Percentiles rank a stretch among this genome's conserved stretches.
Conservation (phyloP, 768 basidiomycete species). For the Dictyophora rubrovolvata region DNA sequence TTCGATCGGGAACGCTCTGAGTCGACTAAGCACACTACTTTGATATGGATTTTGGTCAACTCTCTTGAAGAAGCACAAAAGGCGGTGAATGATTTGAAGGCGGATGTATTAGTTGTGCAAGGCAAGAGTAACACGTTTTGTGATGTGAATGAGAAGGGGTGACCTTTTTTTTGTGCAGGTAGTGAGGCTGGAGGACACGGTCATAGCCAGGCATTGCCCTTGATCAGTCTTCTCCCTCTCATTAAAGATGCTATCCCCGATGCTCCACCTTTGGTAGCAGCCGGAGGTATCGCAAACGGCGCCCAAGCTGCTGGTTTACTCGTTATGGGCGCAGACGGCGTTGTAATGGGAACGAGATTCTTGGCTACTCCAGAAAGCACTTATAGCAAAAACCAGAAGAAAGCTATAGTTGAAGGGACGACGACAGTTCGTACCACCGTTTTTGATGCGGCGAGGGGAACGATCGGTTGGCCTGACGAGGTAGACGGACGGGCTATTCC, state of each 20-base stretch:
- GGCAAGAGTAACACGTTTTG: constrained; percentile 28
- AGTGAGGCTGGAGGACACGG: constrained; percentile 79
- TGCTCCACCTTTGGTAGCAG: constrained; percentile 46
- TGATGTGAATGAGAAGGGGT: not conserved
- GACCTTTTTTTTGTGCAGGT: constrained; percentile 31
- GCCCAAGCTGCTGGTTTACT: constrained; percentile 56
- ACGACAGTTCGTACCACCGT: constrained; percentile 49
- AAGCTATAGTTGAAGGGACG: constrained; percentile 35
- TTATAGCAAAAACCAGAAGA: constrained; percentile 45
- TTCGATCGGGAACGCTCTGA: constrained; percentile 25
- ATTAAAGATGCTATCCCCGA: constrained; percentile 35
- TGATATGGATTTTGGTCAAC: constrained; percentile 57
- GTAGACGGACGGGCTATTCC: constrained; percentile 52
- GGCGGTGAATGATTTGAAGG: constrained; percentile 58
- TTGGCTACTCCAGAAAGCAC: constrained; percentile 53
- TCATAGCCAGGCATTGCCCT: constrained; percentile 40
- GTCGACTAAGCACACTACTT: constrained; percentile 28
- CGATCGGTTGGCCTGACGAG: constrained; percentile 48
- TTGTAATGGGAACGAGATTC: constrained; percentile 67
- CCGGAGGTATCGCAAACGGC: constrained; percentile 64
- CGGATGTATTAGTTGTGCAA: constrained; percentile 70
- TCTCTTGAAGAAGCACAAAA: constrained; percentile 47
- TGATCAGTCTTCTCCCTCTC: constrained; percentile 48
- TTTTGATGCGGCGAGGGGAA: constrained; percentile 49
- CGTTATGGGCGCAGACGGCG: constrained; percentile 57